Evolutionary conservation across 1,139 yeast genomes (phyloP), one percentile per base, ranked within the genome.

Genomic region (Barnettozyma hawaiiensis): DNA sequence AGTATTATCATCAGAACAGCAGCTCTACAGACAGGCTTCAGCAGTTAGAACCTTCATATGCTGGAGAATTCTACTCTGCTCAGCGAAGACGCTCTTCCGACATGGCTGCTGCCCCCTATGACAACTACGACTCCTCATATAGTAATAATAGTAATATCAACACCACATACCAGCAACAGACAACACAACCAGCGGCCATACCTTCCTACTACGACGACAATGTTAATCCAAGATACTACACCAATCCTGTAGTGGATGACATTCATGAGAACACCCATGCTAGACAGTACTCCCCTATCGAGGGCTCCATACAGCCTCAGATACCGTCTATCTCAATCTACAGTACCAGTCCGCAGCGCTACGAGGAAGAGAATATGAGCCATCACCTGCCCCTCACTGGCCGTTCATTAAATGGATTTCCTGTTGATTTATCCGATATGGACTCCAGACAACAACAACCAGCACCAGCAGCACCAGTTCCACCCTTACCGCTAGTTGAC

Each of bases 351-450:
- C 45, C 40, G 3, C 28, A 24, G 26, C 41, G 27, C 23, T 38
- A 42, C 23, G 23, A 29, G 5, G 42, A 37, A 4, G 39, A 40
- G 7, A 49, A 47, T n/a, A 44, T 49, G 32, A 54, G 52, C 39
- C 44, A 45, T 31, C 53, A 45, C 15, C 33, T 31, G 12, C 33
- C 46, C 11, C 36, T 42, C 11, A 41, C 43, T 7, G 51, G 32
- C 32, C 47, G 52, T 6, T 40, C 49, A 1, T 54, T 54, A 42
- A 52, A 55, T 20, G 58, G 56, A 3, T 55, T 55, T 42, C 59
- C 58, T 27, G 53, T 55, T 2, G 52, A 51, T 2, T 47, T 53
- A 3, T 41, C 50, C 1, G 53, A 51, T 8, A 40, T 29, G 21
- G 19, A 26, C 6, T n/a, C 29, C n/a, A 19, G 21, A 11, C 31